These are phyloP conservation scores for Sesbania bispinosa DNA, from an alignment of 306 rosid genomes.

Conservation along the genomic window DNA sequence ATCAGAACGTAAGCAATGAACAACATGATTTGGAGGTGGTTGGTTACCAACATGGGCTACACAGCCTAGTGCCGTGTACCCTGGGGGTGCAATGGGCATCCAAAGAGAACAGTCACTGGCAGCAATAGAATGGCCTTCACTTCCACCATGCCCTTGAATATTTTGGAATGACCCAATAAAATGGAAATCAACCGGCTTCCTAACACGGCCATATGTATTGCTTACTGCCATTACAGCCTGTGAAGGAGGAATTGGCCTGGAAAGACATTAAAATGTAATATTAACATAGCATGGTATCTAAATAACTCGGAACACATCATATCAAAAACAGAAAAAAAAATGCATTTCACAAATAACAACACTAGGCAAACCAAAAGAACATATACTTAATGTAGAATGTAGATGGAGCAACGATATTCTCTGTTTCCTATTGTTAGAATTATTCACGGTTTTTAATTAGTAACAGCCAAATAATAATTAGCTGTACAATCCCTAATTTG, in stretches of 20 bases:
- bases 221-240: conserved; percentile 95
- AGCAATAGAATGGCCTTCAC: conserved; percentile 38
- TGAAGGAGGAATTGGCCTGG: conserved; percentile 93
- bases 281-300: conserved; percentile 2
- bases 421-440: too few species aligned
- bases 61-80: conserved; percentile 83
- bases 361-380: not conserved
- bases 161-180: conserved; percentile 67
- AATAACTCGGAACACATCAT: not conserved
- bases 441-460: too few species aligned
- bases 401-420: conserved; percentile 7
- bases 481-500: too few species aligned
- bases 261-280: conserved; percentile 26
- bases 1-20: conserved; percentile 89
- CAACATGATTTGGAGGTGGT: conserved; percentile 73
- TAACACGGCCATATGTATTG: conserved; percentile 86
- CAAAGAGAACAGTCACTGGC: conserved; percentile 78
- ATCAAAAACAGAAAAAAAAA: not conserved
- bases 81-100: conserved; percentile 92
- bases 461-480: too few species aligned
- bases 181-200: conserved; percentile 75
- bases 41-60: conserved; percentile 74
- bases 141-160: conserved; percentile 54
- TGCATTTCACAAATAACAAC: not conserved
- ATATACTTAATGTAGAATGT: not conserved